Conservation (phyloP, 352 stramenopile genomes). For the Globisporangium uncinulatum region DNA sequence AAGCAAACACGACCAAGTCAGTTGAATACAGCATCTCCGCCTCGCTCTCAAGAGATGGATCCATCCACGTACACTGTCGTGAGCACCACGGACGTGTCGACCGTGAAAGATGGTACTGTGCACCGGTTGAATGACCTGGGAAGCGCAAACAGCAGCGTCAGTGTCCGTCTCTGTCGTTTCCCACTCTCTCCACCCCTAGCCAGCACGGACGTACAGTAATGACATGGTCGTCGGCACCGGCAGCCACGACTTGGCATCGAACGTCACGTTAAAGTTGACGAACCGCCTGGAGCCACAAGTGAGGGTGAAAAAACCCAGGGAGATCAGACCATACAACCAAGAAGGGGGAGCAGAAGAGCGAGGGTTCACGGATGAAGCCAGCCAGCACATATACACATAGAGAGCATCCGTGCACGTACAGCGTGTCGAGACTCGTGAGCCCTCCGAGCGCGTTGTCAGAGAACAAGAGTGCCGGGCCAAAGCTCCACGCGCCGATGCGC, state of each 20-base stretch:
- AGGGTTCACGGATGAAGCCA: neutral
- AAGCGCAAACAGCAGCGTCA: neutral
- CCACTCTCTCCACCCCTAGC: neutral
- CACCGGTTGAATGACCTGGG: slow-evolving; percentile 38
- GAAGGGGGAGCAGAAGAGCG: too few relatives aligned
- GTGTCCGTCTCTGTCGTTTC: neutral
- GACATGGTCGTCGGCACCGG: slow-evolving; percentile 19
- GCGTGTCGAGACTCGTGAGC: slow-evolving; percentile 20
- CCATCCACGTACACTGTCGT: slow-evolving; percentile 25
- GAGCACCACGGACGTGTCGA: slow-evolving; percentile 26
- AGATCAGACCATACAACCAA: neutral
- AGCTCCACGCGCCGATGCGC: slow-evolving; percentile 10
- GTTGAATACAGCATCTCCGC: too few relatives aligned
- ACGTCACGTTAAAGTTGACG: slow-evolving; percentile 32
- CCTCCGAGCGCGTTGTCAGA: slow-evolving; percentile 13
- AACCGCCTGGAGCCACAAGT: slow-evolving; percentile 20
- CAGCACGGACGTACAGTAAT: slow-evolving; percentile 25
- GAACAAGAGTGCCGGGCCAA: slow-evolving; percentile 17
- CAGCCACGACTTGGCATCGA: slow-evolving; percentile 32
- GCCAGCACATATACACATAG: too few relatives aligned
- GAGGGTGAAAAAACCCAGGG: neutral
- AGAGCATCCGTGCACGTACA: slow-evolving; percentile 13
- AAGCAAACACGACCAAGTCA: neutral
- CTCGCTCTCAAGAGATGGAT: neutral
- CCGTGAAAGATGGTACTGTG: slow-evolving; percentile 29